These are phyloP conservation scores for Xylariaceae sp. DNA, from an alignment of 2,329 filamentous ascomycete genomes.

Conservation along the genomic window DNA sequence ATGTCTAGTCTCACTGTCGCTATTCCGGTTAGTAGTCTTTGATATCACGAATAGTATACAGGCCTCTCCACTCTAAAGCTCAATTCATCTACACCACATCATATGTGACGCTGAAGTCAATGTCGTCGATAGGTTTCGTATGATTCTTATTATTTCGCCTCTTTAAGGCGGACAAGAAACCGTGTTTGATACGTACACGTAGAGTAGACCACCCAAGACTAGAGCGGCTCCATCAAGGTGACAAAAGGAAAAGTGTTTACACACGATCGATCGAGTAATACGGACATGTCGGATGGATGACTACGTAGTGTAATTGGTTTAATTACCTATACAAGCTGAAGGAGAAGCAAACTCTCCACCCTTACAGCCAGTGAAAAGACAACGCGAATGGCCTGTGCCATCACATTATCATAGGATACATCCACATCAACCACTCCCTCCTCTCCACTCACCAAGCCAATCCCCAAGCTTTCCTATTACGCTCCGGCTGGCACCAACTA, in stretches of 20 bases:
- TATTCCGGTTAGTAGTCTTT: conserved; percentile 4
- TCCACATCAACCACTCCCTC: no score
- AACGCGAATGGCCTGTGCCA: no score
- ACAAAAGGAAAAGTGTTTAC: background rate
- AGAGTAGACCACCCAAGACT: no score
- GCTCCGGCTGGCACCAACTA: no score
- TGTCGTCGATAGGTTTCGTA: background rate
- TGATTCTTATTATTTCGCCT: background rate
- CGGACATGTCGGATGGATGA: background rate
- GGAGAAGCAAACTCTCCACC: no score
- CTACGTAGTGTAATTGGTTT: no score
- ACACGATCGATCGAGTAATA: background rate
- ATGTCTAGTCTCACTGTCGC: background rate
- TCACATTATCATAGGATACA: no score
- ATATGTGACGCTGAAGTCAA: background rate
- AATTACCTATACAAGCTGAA: no score
- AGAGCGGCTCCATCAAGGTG: background rate
- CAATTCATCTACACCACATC: background rate
- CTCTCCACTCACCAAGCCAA: no score
- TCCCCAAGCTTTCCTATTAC: no score
- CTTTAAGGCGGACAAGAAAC: background rate
- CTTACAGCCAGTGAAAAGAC: no score
- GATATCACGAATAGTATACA: conserved; percentile 10
- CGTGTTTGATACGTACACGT: no score
- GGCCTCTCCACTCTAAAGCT: conserved; percentile 6